A percentile compares a stretch with the other conserved stretches of the same genome.
These are phyloP conservation scores for Neonothopanus nambi DNA, from an alignment of 1,284 basidiomycete genomes.

Conservation along the genomic window DNA sequence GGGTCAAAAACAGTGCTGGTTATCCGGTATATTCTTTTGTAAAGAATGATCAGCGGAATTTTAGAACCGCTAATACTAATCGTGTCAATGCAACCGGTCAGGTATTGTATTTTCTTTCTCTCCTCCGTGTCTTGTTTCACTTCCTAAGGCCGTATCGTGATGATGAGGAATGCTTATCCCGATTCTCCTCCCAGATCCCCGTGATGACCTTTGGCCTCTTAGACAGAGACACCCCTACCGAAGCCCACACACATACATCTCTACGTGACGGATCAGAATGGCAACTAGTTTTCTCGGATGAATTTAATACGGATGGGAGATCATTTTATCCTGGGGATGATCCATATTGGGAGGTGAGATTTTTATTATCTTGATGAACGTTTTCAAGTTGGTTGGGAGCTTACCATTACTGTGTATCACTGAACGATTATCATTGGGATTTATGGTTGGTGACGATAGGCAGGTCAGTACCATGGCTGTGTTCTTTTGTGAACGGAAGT, in stretches of 20 bases:
- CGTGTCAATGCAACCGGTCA: constrained; percentile 56
- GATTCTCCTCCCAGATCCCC: constrained; percentile 51
- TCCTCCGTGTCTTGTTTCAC: no score
- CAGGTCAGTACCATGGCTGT: no score
- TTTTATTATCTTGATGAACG: no score
- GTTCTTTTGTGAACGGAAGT: no score
- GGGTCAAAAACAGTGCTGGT: constrained; percentile 54
- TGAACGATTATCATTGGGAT: no score
- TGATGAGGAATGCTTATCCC: no score
- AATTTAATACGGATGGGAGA: constrained; percentile 74
- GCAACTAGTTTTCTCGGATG: constrained; percentile 67
- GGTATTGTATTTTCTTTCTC: not conserved
- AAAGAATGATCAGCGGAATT: constrained; percentile 53
- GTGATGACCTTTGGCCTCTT: constrained; percentile 59
- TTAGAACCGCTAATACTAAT: constrained; percentile 46
- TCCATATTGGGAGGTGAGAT: constrained; percentile 67
- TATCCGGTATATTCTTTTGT: constrained; percentile 54
- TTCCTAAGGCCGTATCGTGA: no score
- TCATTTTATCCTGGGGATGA: constrained; percentile 68
- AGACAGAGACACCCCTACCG: constrained; percentile 64
- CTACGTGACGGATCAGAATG: constrained; percentile 46
- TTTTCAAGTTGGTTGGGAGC: no score
- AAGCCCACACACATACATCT: constrained; percentile 50
- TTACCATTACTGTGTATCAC: no score
- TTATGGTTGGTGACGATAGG: no score